phyloP scores from a whole-genome alignment of 2,329 filamentous ascomycete species.

The Ophiostoma himal-ulmi region DNA sequence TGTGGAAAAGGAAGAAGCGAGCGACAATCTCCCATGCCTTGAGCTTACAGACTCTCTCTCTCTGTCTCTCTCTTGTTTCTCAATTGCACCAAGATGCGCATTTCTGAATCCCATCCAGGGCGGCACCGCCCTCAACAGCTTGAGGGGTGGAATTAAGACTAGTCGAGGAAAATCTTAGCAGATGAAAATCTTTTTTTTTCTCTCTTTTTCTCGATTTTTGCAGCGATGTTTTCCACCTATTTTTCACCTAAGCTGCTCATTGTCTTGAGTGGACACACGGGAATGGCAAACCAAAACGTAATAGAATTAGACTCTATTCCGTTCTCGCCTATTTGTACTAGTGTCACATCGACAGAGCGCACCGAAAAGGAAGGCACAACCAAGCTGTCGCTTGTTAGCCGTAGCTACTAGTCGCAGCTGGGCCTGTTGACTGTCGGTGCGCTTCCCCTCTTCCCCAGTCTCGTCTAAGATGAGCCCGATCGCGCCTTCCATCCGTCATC shows the following conservation, averaged over 20 bases:
- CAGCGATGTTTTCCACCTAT: not conserved
- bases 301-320: conserved; percentile 21
- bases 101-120: not conserved
- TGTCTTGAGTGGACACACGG: conserved; percentile 7
- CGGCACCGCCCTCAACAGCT: conserved; percentile 1
- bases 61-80: no score
- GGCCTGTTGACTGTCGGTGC: no score
- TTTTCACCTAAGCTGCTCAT: not conserved
- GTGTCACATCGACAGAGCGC: not conserved
- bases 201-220: not conserved
- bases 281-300: conserved; percentile 29
- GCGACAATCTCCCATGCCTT: not conserved
- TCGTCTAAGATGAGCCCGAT: not conserved
- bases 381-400: not conserved
- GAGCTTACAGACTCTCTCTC: not conserved
- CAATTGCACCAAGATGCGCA: no score
- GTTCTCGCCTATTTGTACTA: conserved; percentile 10
- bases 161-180: not conserved
- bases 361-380: not conserved
- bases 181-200: not conserved
- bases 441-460: conserved; percentile 5
- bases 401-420: no score
- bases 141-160: not conserved
- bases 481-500: not conserved
- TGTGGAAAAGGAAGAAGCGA: not conserved